Conservation (phyloP, 2,329 filamentous ascomycete species). For the Penicillium griseofulvum region DNA sequence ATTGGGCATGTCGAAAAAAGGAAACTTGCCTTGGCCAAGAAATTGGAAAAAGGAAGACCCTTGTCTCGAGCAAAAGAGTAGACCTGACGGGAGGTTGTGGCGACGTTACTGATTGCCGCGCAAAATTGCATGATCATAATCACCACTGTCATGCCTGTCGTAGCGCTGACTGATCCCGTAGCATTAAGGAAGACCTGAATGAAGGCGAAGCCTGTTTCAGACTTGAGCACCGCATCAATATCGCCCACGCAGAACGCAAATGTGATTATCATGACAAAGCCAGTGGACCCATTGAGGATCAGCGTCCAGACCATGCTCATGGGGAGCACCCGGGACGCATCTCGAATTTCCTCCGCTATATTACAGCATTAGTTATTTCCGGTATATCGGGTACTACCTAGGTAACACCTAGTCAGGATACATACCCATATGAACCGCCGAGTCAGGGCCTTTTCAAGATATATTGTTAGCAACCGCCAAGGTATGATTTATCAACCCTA, state of each 20-base stretch:
- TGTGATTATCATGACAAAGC: neutral
- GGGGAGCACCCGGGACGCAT: neutral
- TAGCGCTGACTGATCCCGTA: neutral
- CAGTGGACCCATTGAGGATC: neutral
- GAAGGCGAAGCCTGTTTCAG: neutral
- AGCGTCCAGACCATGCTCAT: neutral
- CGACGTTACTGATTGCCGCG: constrained; percentile 3
- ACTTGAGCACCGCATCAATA: neutral
- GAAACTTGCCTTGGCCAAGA: neutral
- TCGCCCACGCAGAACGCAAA: neutral
- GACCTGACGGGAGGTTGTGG: constrained; percentile 4
- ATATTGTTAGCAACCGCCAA: neutral
- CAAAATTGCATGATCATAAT: neutral
- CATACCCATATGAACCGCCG: neutral
- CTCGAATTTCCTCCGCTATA: neutral
- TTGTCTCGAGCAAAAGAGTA: neutral
- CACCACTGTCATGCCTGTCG: neutral
- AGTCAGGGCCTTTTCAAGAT: neutral
- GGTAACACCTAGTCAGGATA: no score
- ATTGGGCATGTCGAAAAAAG: neutral
- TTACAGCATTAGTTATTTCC: neutral
- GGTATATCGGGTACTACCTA: no score
- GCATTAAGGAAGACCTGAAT: neutral
- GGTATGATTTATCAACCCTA: neutral
- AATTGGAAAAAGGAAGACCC: neutral